Conservation (phyloP, 495 filamentous ascomycete genomes). For the Pseudevernia furfuracea region DNA sequence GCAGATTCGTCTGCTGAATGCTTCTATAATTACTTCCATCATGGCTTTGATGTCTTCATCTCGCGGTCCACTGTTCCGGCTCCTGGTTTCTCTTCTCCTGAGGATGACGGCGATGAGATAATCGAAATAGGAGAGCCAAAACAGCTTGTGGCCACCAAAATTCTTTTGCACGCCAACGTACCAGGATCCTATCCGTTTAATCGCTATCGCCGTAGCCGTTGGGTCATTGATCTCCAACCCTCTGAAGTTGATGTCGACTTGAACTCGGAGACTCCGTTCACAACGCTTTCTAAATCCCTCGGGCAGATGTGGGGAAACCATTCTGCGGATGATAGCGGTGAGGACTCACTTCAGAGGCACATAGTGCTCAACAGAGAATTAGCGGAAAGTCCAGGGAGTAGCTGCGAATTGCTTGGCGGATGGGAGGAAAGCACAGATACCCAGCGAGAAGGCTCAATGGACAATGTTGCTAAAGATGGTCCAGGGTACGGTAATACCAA, state of each 20-base stretch:
- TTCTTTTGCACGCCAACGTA: constrained; percentile 87
- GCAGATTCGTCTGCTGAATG: constrained; percentile 58
- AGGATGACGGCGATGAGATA: constrained; percentile 24
- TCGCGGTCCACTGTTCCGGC: constrained; percentile 64
- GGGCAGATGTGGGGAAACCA: constrained; percentile 63
- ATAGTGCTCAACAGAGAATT: constrained; percentile 88
- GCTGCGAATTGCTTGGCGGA: constrained; percentile 78
- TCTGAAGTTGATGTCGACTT: constrained; percentile 22
- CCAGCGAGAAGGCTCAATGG: constrained; percentile 35
- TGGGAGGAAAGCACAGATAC: constrained; percentile 67
- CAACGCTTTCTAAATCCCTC: constrained; percentile 57
- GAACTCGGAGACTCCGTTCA: constrained; percentile 68
- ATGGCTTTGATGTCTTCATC: constrained; percentile 90
- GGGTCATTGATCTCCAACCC: constrained; percentile 58
- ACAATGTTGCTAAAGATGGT: constrained; percentile 48
- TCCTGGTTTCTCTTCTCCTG: constrained; percentile 49
- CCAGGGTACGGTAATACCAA: constrained; percentile 63
- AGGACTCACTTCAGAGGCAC: constrained; percentile 56
- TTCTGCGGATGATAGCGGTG: constrained; percentile 54
- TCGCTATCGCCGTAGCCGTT: constrained; percentile 80
- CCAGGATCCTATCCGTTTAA: constrained; percentile 97
- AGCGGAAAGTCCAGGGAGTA: constrained; percentile 87
- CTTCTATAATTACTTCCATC: constrained; percentile 95
- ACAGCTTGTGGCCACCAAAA: constrained; percentile 74
- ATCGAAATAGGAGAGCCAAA: constrained; percentile 21